A percentile compares a stretch with the other conserved stretches of the same genome.
These are phyloP conservation scores for Panaeolus papilionaceus DNA, from an alignment of 768 basidiomycete species.

Conservation along the genomic window DNA sequence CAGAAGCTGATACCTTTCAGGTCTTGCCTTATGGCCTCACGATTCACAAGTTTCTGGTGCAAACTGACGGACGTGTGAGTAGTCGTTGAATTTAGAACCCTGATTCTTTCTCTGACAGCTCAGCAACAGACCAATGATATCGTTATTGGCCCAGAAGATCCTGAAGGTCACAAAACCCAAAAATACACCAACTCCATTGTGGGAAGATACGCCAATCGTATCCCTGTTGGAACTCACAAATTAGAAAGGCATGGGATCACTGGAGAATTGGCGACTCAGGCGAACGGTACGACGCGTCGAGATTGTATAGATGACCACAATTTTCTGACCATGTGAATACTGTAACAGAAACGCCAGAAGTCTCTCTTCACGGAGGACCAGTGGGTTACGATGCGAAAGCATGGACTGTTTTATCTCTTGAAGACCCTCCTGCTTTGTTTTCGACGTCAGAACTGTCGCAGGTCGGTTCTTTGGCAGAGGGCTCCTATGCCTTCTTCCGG, in stretches of 20 bases:
- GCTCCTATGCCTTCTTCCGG: slow-evolving; percentile 58
- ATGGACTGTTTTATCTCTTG: slow-evolving; percentile 54
- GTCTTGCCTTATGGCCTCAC: slow-evolving; percentile 73
- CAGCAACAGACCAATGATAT: slow-evolving; percentile 71
- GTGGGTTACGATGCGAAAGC: slow-evolving; percentile 63
- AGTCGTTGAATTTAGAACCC: slow-evolving; percentile 4
- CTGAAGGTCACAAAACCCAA: slow-evolving; percentile 60
- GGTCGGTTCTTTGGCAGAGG: slow-evolving; percentile 38
- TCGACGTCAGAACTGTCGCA: slow-evolving; percentile 56
- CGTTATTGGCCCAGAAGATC: slow-evolving; percentile 73
- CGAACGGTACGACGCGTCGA: slow-evolving; percentile 42
- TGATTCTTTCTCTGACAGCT: slow-evolving; percentile 18
- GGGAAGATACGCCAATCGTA: slow-evolving; percentile 75
- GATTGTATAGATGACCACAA: neutral
- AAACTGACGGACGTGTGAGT: slow-evolving; percentile 66
- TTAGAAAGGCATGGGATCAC: slow-evolving; percentile 60
- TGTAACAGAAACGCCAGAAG: slow-evolving; percentile 50
- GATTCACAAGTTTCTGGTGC: slow-evolving; percentile 69
- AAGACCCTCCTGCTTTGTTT: slow-evolving; percentile 57
- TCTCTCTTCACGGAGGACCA: slow-evolving; percentile 78
- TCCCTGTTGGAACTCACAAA: slow-evolving; percentile 62
- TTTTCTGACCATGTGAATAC: slow-evolving; percentile 10
- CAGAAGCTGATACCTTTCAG: slow-evolving; percentile 38
- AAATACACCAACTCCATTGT: slow-evolving; percentile 79
- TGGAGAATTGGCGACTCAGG: slow-evolving; percentile 50